Conservation (phyloP, 805 yeast genomes). For the Sporopachydermia lactativora region DNA sequence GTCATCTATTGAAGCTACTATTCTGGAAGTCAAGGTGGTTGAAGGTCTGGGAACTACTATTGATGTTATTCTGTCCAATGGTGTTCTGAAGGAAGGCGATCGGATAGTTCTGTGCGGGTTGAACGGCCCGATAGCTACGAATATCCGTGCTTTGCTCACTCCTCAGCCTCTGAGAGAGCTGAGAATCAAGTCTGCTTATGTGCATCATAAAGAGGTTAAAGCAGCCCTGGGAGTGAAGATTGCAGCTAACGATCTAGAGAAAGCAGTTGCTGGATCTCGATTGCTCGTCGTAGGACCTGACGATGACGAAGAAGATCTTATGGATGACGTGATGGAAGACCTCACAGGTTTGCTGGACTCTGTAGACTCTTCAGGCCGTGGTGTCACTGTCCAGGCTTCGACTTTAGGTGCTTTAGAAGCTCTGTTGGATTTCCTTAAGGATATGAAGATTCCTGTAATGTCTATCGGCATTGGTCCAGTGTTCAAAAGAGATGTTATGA, state of each 20-base stretch:
- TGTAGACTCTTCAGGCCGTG: slow-evolving; percentile 88
- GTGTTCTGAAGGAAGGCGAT: slow-evolving; percentile 90
- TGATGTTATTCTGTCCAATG: slow-evolving; percentile 95
- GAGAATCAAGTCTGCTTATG: slow-evolving; percentile 91
- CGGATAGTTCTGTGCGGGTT: slow-evolving; percentile 91
- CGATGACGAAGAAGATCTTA: slow-evolving; percentile 92
- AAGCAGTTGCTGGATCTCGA: slow-evolving; percentile 98
- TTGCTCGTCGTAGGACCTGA: slow-evolving; percentile 89
- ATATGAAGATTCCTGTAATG: slow-evolving; percentile 98
- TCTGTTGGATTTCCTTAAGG: slow-evolving; percentile 87
- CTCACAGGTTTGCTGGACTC: slow-evolving; percentile 87
- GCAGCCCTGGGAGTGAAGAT: slow-evolving; percentile 99
- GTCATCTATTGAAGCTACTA: slow-evolving; percentile 88
- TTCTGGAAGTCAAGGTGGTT: slow-evolving; percentile 92
- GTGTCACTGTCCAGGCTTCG: slow-evolving; percentile 97
- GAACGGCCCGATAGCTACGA: slow-evolving; percentile 97
- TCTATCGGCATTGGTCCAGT: slow-evolving; percentile 98
- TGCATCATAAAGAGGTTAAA: slow-evolving; percentile 94
- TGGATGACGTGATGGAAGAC: slow-evolving; percentile 99
- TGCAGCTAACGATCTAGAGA: slow-evolving; percentile 94
- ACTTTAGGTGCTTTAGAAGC: slow-evolving; percentile 98
- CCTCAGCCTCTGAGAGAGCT: slow-evolving; percentile 96
- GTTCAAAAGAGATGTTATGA: slow-evolving; percentile 95
- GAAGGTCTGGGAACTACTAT: slow-evolving; percentile 99
- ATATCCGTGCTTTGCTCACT: slow-evolving; percentile 87